Percentiles rank a stretch among this genome's conserved stretches.
Evolutionary conservation across 768 basidiomycete species (phyloP).

Genomic region (Gloeopeniophorella convolvens): DNA sequence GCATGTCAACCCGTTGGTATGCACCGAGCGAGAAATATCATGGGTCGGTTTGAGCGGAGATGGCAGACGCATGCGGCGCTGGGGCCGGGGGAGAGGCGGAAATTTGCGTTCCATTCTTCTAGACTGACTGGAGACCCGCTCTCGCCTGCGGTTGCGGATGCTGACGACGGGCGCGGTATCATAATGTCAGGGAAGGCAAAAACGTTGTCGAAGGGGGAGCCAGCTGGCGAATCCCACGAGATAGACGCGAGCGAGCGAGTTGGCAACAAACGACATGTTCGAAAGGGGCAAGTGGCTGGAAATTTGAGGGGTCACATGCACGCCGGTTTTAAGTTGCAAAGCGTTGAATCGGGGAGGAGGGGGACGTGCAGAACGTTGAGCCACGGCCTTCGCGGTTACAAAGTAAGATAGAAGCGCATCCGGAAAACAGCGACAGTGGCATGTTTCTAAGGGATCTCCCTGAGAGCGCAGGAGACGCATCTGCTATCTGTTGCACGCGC

Average conservation of each 20-base stretch:
- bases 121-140: not conserved
- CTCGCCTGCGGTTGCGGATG: conserved; percentile 4
- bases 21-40: not conserved
- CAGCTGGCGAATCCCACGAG: too few species aligned
- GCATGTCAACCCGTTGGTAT: not conserved
- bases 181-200: not conserved
- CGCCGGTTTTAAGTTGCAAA: conserved; percentile 1
- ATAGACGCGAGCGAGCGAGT: not conserved
- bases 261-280: conserved; percentile 2
- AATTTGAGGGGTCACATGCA: conserved; percentile 8
- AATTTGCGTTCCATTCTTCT: not conserved
- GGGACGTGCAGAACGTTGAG: conserved; percentile 3
- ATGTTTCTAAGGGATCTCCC: conserved; percentile 3
- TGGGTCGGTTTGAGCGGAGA: not conserved
- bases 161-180: not conserved
- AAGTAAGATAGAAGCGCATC: conserved; percentile 5
- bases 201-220: not conserved
- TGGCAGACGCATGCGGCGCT: not conserved
- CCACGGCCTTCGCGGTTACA: not conserved
- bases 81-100: not conserved
- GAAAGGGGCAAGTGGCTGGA: conserved; percentile 15
- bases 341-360: not conserved
- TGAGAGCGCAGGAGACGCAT: conserved; percentile 4
- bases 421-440: conserved; percentile 11
- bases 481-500: conserved; percentile 4